Evolutionary conservation across 1,139 yeast genomes (phyloP), one percentile per base, ranked within the genome.

Genomic region (Lodderomyces margitis): DNA sequence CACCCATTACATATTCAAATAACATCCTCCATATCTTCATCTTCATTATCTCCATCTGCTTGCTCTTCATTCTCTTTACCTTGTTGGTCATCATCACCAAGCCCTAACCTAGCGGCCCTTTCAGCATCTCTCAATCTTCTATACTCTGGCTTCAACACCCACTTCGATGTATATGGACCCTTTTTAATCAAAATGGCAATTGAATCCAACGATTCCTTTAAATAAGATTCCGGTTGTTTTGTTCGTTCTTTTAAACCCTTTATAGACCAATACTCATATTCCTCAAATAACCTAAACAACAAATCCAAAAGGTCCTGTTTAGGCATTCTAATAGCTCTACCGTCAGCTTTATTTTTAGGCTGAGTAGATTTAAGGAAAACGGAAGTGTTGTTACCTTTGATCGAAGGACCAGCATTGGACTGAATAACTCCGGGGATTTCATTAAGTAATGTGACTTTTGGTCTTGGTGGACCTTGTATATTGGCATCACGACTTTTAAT

Each of bases 261-360:
- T 74, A 92, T 75, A 9, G 95, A 83, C 98, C 98, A 92, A 63
- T 91, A 92, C 59, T 92, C 98, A 61, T 87, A 89, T 62, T 91
- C 95, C 60, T 89, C 97, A 62, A 92, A 92, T 53, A 92, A 73
- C 53, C 87, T 76, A 76, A 94, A 92, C 50, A 92, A 70, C 53
- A 87, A 68, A 62, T 91, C 97, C 74, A 92, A 77, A 44, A 92
- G 78, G 51, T 89, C 97, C 62, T 87, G 88, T 68, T 87, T 83
- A 32, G 96, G 96, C 83, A 92, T 86, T 61, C 99, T 80, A 49
- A 87, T 88, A 30, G 97, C 95, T 58, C 95, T 83, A 40, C 94
- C 94, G 52, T 87, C 95, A n/a, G 59, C 55, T 53, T 72, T 75
- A 38, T 54, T 56, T 46, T 61, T 64, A 17, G 53, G 56, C 14